Percentiles rank a stretch among this genome's conserved stretches.
These are phyloP conservation scores for Dimargaris verticillata DNA, from an alignment of 192 early-diverging fungal species.

Conservation along the genomic window DNA sequence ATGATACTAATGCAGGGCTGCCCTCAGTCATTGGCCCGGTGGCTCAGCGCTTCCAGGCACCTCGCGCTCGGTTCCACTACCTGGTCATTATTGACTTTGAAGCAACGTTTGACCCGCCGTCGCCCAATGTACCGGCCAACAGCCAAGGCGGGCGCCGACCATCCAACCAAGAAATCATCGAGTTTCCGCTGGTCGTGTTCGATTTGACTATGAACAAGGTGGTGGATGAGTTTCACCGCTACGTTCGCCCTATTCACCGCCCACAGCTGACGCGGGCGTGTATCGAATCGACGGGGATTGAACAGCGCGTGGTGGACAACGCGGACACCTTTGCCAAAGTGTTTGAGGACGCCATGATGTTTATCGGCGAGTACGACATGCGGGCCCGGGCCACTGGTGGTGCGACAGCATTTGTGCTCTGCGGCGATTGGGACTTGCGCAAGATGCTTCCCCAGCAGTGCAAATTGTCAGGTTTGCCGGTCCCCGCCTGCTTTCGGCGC, in stretches of 20 bases:
- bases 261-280: slow-evolving; percentile 18
- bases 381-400: slow-evolving; percentile 10
- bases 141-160: background rate
- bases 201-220: slow-evolving; percentile 15
- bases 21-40: too few relatives aligned
- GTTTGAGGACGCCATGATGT: slow-evolving; percentile 14
- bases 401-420: slow-evolving; percentile 23
- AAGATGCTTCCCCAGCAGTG: slow-evolving; percentile 24
- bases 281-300: slow-evolving; percentile 22
- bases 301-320: slow-evolving; percentile 20
- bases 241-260: slow-evolving; percentile 20
- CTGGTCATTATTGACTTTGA: slow-evolving; percentile 29
- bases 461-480: background rate
- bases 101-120: slow-evolving; percentile 17
- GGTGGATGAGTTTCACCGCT: slow-evolving; percentile 22
- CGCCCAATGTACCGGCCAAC: background rate
- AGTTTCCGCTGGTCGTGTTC: slow-evolving; percentile 25
- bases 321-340: slow-evolving; percentile 19
- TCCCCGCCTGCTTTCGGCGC: slow-evolving; percentile 13
- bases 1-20: too few relatives aligned
- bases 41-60: too few relatives aligned
- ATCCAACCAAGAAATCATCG: slow-evolving; percentile 25
- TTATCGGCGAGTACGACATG: slow-evolving; percentile 12
- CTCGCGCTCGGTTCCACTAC: too few relatives aligned
- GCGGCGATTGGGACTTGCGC: slow-evolving; percentile 31